Base-by-base conservation (phyloP, 2,329 filamentous ascomycete genomes). In the Talaromyces rugulosus region DNA sequence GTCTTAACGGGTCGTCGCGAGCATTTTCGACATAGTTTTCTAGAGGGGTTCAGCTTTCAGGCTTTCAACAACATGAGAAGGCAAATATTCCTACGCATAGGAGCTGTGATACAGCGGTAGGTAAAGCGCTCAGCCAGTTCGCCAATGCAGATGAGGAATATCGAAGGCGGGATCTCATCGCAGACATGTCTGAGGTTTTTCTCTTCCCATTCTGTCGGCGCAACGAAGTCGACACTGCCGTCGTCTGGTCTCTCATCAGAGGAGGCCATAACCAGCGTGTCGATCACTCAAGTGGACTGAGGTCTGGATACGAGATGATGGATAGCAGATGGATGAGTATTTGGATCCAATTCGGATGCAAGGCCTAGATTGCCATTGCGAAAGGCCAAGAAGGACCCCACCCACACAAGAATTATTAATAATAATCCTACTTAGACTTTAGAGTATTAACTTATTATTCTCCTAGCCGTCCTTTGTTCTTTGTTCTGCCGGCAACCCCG, bases 11-110 rank as follows among this genome's bases (percentile, higher is more conserved):
- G 28, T 52, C 56, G 44, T 50, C 18, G 34, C 56, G 16, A 42
- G 56, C n/a, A 40, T 52, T 50, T 30, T 52, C 34, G 23, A 52
- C 31, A 23, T 52, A 58, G 42, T 52, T 50, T 33, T 58, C 42
- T 47, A 9, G 11, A 9, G 23, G 1, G 5, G 3, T 47, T 47
- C 42, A 47, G 42, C 8, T 9, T 11, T 27, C 11, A 23, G 4
- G 6, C 2, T 27, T 23, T 47, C 12, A 27, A 47, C 6, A 27
- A 4, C n/a, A 9, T 9, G 8, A 23, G n/a, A 27, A 2, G 23
- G 11, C 42, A 27, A 27, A 47, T 23, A 27, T 11, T 47, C 52
- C n/a, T 36, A 31, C 52, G 52, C 33, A 31, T 31, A 18, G 30
- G 52, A 31, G 52, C 23, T 36, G 30, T 55, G 3, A 31, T 31